A percentile compares a stretch with the other conserved stretches of the same genome.
Evolutionary conservation across 2,329 filamentous ascomycete species (phyloP).

Genomic region (Penicillium crustosum): DNA sequence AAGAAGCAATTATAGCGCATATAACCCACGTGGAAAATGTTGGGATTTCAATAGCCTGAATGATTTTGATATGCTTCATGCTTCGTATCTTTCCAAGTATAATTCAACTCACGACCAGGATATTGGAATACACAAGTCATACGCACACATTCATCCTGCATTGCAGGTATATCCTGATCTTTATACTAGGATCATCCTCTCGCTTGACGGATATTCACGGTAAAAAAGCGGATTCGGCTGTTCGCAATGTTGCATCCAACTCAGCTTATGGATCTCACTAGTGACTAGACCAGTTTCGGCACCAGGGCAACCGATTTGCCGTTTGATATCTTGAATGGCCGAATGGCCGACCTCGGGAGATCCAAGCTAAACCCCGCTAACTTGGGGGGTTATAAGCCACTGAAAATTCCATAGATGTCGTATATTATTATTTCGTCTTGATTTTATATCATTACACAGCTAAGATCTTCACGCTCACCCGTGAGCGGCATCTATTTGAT

Average conservation of each 20-base stretch:
- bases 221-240: neutral
- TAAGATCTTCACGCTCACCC: neutral
- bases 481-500: constrained; percentile 5
- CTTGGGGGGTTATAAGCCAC: constrained; percentile 21
- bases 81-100: neutral
- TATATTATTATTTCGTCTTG: neutral
- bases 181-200: neutral
- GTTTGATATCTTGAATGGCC: neutral
- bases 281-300: neutral
- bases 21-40: neutral
- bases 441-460: neutral
- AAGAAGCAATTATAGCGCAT: neutral
- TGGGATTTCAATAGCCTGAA: neutral
- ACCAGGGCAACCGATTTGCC: neutral
- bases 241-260: neutral
- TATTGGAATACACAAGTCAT: neutral
- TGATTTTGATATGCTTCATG: neutral
- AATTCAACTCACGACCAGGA: neutral
- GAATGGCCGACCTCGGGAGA: neutral
- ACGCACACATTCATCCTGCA: neutral
- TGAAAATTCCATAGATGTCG: neutral
- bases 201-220: neutral
- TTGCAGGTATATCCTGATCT: neutral
- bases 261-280: neutral
- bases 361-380: constrained; percentile 16